Evolutionary conservation across 495 filamentous ascomycete genomes (phyloP).

Genomic region (Trichoderma reesei): DNA sequence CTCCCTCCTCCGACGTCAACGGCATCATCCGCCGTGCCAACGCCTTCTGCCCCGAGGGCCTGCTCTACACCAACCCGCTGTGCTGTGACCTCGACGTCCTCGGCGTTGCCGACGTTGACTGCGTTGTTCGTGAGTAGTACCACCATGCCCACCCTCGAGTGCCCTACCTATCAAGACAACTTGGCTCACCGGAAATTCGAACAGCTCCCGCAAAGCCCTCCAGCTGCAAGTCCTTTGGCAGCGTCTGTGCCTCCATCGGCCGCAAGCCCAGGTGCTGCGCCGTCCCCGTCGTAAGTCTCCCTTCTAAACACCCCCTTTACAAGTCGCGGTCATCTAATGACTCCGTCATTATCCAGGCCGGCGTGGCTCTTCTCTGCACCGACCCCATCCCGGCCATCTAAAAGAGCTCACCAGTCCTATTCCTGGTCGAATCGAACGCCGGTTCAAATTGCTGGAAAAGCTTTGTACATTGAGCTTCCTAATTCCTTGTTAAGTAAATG

Average conservation of each 20-base stretch:
- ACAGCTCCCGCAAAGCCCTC: constrained; percentile 12
- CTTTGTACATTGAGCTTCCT: background rate
- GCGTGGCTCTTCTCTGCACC: background rate
- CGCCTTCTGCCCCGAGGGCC: constrained; percentile 7
- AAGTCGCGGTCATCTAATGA: background rate
- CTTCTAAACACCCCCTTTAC: background rate
- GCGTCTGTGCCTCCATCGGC: constrained; percentile 15
- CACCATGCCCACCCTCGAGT: background rate
- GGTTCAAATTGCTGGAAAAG: background rate
- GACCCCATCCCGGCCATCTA: background rate
- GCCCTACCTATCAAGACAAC: background rate
- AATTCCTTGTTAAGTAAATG: background rate
- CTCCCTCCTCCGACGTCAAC: constrained; percentile 13
- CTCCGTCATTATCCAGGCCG: background rate
- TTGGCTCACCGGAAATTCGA: no score
- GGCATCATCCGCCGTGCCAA: background rate
- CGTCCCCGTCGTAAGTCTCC: constrained; percentile 20
- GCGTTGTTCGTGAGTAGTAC: constrained; percentile 25
- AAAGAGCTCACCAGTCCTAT: background rate
- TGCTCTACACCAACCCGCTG: constrained; percentile 18
- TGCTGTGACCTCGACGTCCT: constrained; percentile 38
- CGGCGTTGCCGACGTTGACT: constrained; percentile 34
- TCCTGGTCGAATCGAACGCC: background rate
- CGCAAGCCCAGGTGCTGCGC: constrained; percentile 22
- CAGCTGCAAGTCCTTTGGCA: constrained; percentile 15